Base-by-base conservation (phyloP, 2,329 filamentous ascomycete species). In the Alternaria triticimaculans region DNA sequence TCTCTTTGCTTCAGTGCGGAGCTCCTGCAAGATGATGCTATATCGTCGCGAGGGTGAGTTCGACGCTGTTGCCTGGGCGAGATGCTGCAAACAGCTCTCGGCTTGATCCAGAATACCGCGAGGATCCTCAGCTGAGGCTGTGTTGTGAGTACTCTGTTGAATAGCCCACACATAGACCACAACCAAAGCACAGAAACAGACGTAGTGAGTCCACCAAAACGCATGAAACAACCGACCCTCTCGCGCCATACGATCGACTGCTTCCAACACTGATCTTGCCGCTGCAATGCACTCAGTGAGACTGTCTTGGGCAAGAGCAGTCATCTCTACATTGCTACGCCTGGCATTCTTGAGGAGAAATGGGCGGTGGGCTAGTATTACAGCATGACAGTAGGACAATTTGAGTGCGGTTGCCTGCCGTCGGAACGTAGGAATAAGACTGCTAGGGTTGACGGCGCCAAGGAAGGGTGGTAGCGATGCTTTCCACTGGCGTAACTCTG, bases 131-230 rank as follows among this genome's bases (percentile, higher is more conserved):
- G 50, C 28, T 25, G 60, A 66, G 2, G 58, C 51, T 5, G 21
- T 33, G 21, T 70, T 58, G 3, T 43, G 48, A n/a, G 62, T 63
- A 26, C 65, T 69, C 41, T 73, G 76, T 63, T 84, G 82, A 21
- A 85, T 84, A 7, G 82, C 77, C 79, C 82, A 85, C 0, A 86
- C 81, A 26, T 85, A 85, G 0, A 83, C 77, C 0, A 85, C 80
- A 0, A 80, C 80, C 5, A 86, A 65, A 1, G 84, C 83, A 61
- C 84, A 86, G 37, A 86, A 85, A 1, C 81, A 81, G 0, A 84
- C 81, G 50, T 85, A 85, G 20, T 83, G 82, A 10, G 82, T 85
- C 79, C 82, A 85, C 83, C 83, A 84, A 23, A 84, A 79, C 0
- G 82, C 81, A 46, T 83, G 80, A 26, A 81, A 84, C 6, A 80